A percentile compares a stretch with the other conserved stretches of the same genome.
These are phyloP conservation scores for Oryza nivara DNA, from an alignment of 176 grass and related monocot species.

Conservation along the genomic window DNA sequence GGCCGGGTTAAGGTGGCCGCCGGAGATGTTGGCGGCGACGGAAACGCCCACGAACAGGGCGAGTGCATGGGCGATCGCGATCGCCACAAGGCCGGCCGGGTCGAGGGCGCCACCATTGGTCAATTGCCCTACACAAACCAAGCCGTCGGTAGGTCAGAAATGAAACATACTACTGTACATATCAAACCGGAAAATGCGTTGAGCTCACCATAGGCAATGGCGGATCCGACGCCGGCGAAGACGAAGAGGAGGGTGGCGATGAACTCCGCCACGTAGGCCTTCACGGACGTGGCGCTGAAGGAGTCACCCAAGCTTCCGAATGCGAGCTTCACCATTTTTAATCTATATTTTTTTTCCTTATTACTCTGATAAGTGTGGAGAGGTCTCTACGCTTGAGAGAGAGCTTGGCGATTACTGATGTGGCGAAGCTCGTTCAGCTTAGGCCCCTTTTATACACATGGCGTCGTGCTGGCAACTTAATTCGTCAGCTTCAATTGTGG, in stretches of 20 bases:
- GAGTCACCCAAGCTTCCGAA: constrained; percentile 79
- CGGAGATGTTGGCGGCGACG: constrained; percentile 92
- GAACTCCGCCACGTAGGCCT: constrained; percentile 91
- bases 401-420: constrained; percentile 19
- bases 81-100: constrained; percentile 78
- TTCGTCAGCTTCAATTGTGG: constrained; percentile 35
- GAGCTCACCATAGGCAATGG: constrained; percentile 71
- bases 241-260: constrained; percentile 97
- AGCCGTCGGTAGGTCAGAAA: background rate
- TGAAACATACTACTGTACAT: background rate
- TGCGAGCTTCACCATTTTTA: constrained; percentile 86
- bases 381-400: background rate
- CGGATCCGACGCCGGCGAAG: constrained; percentile 93
- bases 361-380: background rate
- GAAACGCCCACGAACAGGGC: constrained; percentile 87
- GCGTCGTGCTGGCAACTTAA: constrained; percentile 19
- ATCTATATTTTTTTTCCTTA: background rate
- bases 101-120: constrained; percentile 67
- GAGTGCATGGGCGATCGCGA: constrained; percentile 79
- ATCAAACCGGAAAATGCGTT: background rate
- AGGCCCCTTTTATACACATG: constrained; percentile 59
- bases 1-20: constrained; percentile 89
- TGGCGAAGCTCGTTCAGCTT: background rate
- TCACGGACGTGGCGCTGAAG: constrained; percentile 67
- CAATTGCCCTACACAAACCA: constrained; percentile 50